Conservation (phyloP, 768 basidiomycete genomes). For the Amanita molliuscula region DNA sequence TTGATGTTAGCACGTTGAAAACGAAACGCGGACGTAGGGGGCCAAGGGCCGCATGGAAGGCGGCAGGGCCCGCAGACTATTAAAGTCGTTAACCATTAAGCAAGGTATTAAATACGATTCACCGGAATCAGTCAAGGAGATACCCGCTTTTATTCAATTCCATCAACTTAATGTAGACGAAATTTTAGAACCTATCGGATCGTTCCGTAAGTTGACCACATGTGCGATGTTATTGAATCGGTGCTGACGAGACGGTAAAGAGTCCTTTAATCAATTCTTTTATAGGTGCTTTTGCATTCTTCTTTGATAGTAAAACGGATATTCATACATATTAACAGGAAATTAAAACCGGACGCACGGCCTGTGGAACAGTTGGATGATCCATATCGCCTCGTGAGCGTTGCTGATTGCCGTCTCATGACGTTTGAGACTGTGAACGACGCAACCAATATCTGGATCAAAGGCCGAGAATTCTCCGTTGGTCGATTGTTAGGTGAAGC, state of each 20-base stretch:
- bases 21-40: constrained; percentile 33
- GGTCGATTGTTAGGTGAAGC: constrained; percentile 67
- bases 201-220: constrained; percentile 58
- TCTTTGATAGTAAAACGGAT: no score
- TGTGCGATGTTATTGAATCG: not conserved
- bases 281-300: constrained; percentile 39
- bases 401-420: constrained; percentile 97
- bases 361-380: constrained; percentile 67
- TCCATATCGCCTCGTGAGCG: constrained; percentile 69
- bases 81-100: constrained; percentile 87
- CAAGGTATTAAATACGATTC: constrained; percentile 91
- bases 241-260: constrained; percentile 23
- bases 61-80: constrained; percentile 63
- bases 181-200: constrained; percentile 70
- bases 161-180: constrained; percentile 78
- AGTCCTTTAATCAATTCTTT: constrained; percentile 92
- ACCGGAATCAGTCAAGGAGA: constrained; percentile 75
- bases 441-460: constrained; percentile 92
- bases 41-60: constrained; percentile 87
- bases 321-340: constrained; percentile 31
- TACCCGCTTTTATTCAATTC: constrained; percentile 82
- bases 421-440: constrained; percentile 79
- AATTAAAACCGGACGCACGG: constrained; percentile 76
- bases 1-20: no score
- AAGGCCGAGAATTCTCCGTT: constrained; percentile 88